Evolutionary conservation across 768 basidiomycete genomes (phyloP), one percentile per base, ranked within the genome.

Genomic region (Lanmaoa rubissima): DNA sequence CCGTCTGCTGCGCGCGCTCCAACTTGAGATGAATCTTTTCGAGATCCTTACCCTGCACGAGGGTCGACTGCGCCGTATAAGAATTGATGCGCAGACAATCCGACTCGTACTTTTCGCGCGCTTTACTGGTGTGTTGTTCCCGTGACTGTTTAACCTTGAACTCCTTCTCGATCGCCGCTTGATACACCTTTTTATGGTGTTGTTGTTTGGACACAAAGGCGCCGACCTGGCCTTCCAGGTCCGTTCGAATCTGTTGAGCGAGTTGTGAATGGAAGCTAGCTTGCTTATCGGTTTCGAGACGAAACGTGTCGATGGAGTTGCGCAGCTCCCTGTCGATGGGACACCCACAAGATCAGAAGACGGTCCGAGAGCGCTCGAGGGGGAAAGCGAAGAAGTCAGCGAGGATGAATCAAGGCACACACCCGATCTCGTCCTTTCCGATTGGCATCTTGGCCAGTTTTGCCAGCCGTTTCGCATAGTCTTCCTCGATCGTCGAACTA

Each of bases 391-490:
- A 28, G 26, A 39, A 28, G 28, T n/a, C 28, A 31, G 17, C 28
- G 38, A 50, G 26, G 34, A 13, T 1, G 19, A 24, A 31, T 28
- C 26, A 32, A 32, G 31, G 44, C 12, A 82, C 89, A 67, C 71
- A 94, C 94, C 94, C 96, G 61, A 94, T 91, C 74, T 98, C 97
- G 70, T 97, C 95, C 64, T 82, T 83, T 41, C 95, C 96, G 39
- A 97, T 73, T 9, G 82, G 64, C 56, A 78, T 64, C 73, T 91
- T 95, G 34, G 92, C 81, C 24, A 99, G 76, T 69, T 90, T 92
- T 21, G 80, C 75, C 14, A 99, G 68, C 31, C 87, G 83, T 73
- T 93, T 94, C 1, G 95, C 88, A 67, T 98, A 98, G 38, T 98
- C 96, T 65, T 98, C 94, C 72, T 98, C 95, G 59, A 98, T 97